These are phyloP conservation scores for Osmanthus fragrans DNA, from an alignment of 257 asterid species.

Conservation along the genomic window DNA sequence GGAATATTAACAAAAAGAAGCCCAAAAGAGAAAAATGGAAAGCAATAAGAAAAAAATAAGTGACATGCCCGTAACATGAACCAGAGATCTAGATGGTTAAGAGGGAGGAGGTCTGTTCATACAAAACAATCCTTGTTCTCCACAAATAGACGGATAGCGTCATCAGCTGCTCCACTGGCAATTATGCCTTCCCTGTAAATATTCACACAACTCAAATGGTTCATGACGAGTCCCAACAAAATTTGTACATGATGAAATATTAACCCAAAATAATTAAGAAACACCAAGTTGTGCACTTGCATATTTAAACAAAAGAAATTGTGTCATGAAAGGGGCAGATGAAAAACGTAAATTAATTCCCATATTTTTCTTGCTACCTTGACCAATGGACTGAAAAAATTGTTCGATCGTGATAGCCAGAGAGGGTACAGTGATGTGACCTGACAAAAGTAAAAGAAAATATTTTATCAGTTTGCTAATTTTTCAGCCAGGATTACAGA, in stretches of 20 bases:
- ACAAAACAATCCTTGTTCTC: slow-evolving; percentile 66
- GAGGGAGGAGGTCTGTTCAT: slow-evolving; percentile 2
- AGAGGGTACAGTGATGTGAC: slow-evolving; percentile 69
- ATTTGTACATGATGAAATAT: background rate
- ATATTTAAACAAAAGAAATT: background rate
- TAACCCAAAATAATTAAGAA: background rate
- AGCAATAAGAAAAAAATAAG: background rate
- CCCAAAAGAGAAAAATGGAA: background rate
- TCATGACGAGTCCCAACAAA: background rate
- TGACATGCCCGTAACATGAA: background rate
- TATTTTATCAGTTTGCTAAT: slow-evolving; percentile 11
- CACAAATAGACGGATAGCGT: slow-evolving; percentile 83
- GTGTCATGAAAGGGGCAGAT: background rate
- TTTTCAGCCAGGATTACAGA: background rate
- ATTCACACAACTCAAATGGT: slow-evolving; percentile 22
- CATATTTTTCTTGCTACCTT: slow-evolving; percentile 44
- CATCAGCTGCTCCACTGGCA: slow-evolving; percentile 87
- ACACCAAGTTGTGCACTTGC: background rate
- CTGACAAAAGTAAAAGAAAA: slow-evolving; percentile 43
- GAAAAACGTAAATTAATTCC: background rate
- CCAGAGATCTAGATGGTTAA: background rate
- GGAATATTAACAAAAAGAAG: too few relatives aligned
- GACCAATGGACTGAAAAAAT: slow-evolving; percentile 93
- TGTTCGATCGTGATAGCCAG: slow-evolving; percentile 94
- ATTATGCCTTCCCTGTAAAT: slow-evolving; percentile 77